Conservation (phyloP, 352 stramenopile genomes). For the Pythium guiyangense region DNA sequence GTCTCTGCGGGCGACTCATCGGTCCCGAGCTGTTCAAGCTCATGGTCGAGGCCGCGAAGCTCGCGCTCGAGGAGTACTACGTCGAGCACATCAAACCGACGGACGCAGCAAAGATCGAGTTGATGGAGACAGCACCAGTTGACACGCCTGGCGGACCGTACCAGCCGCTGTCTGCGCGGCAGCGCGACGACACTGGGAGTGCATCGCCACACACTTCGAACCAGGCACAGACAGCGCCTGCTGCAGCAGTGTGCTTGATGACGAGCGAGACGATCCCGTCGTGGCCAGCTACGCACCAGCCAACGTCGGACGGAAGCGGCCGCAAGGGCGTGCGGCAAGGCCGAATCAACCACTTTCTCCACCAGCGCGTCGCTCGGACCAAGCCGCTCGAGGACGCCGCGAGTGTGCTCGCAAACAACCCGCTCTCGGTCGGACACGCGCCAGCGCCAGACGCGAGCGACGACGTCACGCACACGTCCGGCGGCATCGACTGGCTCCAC, state of each 20-base stretch:
- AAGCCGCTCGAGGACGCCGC: background rate
- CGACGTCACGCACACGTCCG: slow-evolving; percentile 16
- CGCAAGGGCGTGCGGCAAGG: slow-evolving; percentile 49
- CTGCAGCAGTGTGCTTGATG: slow-evolving; percentile 39
- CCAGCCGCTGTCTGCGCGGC: slow-evolving; percentile 8
- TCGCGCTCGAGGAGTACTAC: slow-evolving; percentile 73
- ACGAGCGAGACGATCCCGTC: slow-evolving; percentile 47
- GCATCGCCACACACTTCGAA: background rate
- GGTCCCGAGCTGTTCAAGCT: slow-evolving; percentile 66
- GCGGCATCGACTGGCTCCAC: slow-evolving; percentile 51
- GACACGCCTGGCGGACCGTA: slow-evolving; percentile 10
- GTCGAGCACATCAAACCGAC: slow-evolving; percentile 36
- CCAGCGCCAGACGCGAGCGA: background rate
- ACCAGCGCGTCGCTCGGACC: slow-evolving; percentile 10
- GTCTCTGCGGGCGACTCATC: slow-evolving; percentile 55
- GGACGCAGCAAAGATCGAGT: slow-evolving; percentile 48
- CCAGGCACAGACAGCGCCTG: slow-evolving; percentile 2
- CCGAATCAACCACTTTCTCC: slow-evolving; percentile 67
- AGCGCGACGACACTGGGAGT: slow-evolving; percentile 1
- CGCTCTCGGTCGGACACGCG: background rate
- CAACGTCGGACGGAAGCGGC: slow-evolving; percentile 48
- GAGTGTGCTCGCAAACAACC: background rate
- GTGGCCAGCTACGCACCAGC: slow-evolving; percentile 51
- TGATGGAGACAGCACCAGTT: slow-evolving; percentile 15
- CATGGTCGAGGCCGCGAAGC: slow-evolving; percentile 61